phyloP scores from a whole-genome alignment of 2,329 filamentous ascomycete species.

The Chaetoscypha palmicola region DNA sequence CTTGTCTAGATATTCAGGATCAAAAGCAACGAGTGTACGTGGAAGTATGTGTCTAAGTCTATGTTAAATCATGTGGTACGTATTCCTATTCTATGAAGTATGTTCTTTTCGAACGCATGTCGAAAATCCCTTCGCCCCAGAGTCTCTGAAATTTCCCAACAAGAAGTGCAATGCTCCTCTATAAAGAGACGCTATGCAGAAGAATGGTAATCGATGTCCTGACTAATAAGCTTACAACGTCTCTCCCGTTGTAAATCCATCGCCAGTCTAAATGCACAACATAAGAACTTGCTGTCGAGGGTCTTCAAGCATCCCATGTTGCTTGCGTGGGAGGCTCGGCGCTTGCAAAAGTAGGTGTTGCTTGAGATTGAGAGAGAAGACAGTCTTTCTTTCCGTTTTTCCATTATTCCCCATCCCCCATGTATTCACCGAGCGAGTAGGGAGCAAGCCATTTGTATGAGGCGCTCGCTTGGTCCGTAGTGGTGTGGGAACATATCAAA shows the following conservation, averaged over 20 bases:
- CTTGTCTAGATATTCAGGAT: no score
- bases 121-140: neutral
- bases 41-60: no score
- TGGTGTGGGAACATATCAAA: no score
- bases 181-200: neutral
- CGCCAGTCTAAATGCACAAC: conserved; percentile 20
- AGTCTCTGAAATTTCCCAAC: neutral
- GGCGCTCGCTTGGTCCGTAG: no score
- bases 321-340: conserved; percentile 17
- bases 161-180: neutral
- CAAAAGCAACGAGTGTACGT: no score
- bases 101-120: conserved; percentile 3
- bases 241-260: conserved; percentile 39
- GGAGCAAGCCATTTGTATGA: neutral
- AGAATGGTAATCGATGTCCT: conserved; percentile 16
- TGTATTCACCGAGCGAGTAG: neutral
- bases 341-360: conserved; percentile 2
- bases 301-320: conserved; percentile 19
- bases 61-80: conserved; percentile 13
- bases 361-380: conserved; percentile 56
- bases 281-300: conserved; percentile 32
- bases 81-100: conserved; percentile 23
- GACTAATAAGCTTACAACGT: conserved; percentile 36
- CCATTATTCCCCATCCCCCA: conserved; percentile 8
- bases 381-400: conserved; percentile 41